Evolutionary conservation across 202 grass and related monocot genomes (phyloP).

Genomic region (Dendrocalamus latiflorus): DNA sequence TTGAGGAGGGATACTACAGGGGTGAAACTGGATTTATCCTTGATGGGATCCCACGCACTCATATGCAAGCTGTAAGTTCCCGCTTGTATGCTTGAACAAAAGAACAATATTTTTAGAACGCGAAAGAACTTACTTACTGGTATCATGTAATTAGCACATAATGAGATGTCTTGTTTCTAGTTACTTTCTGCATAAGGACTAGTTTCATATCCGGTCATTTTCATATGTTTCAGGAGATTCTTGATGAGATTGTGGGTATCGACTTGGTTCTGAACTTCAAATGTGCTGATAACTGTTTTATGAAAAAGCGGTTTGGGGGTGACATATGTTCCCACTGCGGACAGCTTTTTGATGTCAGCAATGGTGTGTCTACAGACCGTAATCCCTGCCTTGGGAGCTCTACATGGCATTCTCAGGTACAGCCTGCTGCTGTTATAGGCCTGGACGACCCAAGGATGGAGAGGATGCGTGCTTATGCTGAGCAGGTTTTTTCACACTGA

Average conservation of each 20-base stretch:
- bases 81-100: background rate
- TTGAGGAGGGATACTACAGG: conserved; percentile 78
- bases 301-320: conserved; percentile 84
- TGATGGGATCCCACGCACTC: conserved; percentile 74
- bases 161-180: background rate
- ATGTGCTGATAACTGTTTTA: conserved; percentile 62
- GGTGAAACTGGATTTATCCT: conserved; percentile 97
- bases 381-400: conserved; percentile 47
- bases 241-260: conserved; percentile 71
- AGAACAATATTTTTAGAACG: too few species aligned
- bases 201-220: background rate
- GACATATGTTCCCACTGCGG: conserved; percentile 79
- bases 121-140: background rate
- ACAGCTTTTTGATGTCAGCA: conserved; percentile 58
- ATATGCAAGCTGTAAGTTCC: conserved; percentile 75
- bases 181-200: background rate
- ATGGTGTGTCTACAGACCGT: conserved; percentile 29
- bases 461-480: conserved; percentile 48
- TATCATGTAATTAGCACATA: background rate
- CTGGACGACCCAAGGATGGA: too few species aligned
- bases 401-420: too few species aligned
- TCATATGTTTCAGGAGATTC: too few species aligned
- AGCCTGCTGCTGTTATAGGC: too few species aligned
- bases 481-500: conserved; percentile 52
- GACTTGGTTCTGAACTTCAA: conserved; percentile 96